Conservation (phyloP, 495 filamentous ascomycete genomes). For the Neurospora sp. region DNA sequence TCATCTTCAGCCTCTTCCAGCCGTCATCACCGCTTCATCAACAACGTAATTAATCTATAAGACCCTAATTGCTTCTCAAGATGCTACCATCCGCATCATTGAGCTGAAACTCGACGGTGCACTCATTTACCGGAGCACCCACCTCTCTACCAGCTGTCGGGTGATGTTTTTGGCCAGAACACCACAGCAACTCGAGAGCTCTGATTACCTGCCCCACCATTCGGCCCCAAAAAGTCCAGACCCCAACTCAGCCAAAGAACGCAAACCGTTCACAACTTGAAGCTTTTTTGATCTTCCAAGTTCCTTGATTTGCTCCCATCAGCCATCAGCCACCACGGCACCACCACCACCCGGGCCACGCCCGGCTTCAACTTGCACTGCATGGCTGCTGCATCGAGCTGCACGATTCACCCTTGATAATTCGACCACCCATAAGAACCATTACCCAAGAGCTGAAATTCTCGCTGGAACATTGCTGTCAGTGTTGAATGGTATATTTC, state of each 20-base stretch:
- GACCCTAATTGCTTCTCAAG: not conserved
- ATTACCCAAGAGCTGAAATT: not conserved
- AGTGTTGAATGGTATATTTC: not conserved
- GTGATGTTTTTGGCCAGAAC: not conserved
- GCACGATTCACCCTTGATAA: not conserved
- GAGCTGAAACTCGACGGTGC: not conserved
- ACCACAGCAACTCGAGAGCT: not conserved
- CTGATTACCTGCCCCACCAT: not conserved
- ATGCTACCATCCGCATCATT: not conserved
- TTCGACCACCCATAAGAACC: not conserved
- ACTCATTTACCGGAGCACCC: not conserved
- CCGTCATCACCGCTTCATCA: not conserved
- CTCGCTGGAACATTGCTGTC: not conserved
- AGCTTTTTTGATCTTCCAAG: not conserved
- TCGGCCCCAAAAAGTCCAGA: not conserved
- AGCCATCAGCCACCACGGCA: not conserved
- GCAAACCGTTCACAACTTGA: not conserved
- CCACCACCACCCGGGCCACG: not conserved
- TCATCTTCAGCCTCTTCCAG: not conserved
- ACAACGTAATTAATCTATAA: not conserved
- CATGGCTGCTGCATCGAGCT: not conserved
- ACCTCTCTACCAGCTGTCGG: not conserved
- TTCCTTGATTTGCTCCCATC: not conserved
- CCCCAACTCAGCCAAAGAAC: not conserved
- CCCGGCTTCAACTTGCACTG: not conserved